These are phyloP conservation scores for Monosporascus sp. DNA, from an alignment of 2,329 filamentous ascomycete species.

Conservation along the genomic window DNA sequence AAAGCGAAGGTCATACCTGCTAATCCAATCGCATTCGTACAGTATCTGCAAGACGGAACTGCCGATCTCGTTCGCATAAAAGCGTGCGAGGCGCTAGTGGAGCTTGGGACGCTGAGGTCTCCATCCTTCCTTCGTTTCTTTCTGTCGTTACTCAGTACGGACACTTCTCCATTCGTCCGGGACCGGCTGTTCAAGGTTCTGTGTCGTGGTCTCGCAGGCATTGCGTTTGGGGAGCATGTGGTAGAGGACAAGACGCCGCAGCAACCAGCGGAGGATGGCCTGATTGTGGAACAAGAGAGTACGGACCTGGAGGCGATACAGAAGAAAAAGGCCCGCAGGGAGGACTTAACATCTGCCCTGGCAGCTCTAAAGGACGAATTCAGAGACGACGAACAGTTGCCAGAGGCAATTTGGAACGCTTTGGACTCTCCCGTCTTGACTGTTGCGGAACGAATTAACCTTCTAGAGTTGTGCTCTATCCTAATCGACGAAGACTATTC, in stretches of 20 bases:
- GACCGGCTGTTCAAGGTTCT: slow-evolving; percentile 55
- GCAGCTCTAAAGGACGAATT: slow-evolving; percentile 43
- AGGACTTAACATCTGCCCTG: slow-evolving; percentile 42
- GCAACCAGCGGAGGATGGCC: slow-evolving; percentile 29
- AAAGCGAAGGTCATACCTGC: slow-evolving; percentile 55
- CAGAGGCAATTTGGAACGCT: slow-evolving; percentile 43
- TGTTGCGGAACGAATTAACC: slow-evolving; percentile 41
- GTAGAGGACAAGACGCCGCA: slow-evolving; percentile 20
- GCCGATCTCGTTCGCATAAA: slow-evolving; percentile 60
- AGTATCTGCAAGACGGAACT: slow-evolving; percentile 61
- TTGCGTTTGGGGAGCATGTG: slow-evolving; percentile 57
- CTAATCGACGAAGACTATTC: slow-evolving; percentile 45
- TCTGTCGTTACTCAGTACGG: slow-evolving; percentile 53
- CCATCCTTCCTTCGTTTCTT: slow-evolving; percentile 51
- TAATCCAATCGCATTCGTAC: slow-evolving; percentile 51
- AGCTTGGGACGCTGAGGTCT: slow-evolving; percentile 56
- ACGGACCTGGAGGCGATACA: slow-evolving; percentile 38
- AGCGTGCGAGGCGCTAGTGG: slow-evolving; percentile 58
- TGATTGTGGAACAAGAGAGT: slow-evolving; percentile 44
- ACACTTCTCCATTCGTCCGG: slow-evolving; percentile 59
- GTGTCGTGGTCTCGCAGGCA: slow-evolving; percentile 53
- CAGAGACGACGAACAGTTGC: slow-evolving; percentile 38
- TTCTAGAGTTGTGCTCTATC: slow-evolving; percentile 46
- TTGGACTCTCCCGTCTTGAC: slow-evolving; percentile 42
- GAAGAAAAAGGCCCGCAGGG: slow-evolving; percentile 41